These are phyloP conservation scores for Fusarium lateritium DNA, from an alignment of 2,329 filamentous ascomycete species.

Conservation along the genomic window DNA sequence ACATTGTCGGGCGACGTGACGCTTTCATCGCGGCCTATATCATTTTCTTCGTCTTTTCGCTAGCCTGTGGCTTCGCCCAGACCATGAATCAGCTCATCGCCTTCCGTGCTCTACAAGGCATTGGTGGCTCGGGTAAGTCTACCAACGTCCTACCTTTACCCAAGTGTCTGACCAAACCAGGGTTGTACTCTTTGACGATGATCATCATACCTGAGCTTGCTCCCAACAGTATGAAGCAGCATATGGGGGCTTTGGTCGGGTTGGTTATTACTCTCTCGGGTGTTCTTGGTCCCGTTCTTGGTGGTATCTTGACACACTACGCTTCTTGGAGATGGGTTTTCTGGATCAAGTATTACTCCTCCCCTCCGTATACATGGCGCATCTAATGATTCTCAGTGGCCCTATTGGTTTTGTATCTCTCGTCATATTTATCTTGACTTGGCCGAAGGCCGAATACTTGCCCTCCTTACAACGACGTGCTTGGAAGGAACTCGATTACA, in stretches of 20 bases:
- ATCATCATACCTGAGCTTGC: conserved; percentile 67
- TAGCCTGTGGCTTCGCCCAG: conserved; percentile 63
- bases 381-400: conserved; percentile 55
- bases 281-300: conserved; percentile 66
- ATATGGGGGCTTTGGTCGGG: conserved; percentile 65
- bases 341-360: conserved; percentile 67
- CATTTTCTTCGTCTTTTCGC: conserved; percentile 70
- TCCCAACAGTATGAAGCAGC: conserved; percentile 57
- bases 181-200: conserved; percentile 70
- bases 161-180: conserved; percentile 44
- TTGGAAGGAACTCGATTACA: conserved; percentile 67
- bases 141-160: not conserved
- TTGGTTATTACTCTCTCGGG: conserved; percentile 64
- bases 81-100: conserved; percentile 61
- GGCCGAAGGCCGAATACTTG: conserved; percentile 63
- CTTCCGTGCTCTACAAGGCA: conserved; percentile 65
- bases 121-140: conserved; percentile 64
- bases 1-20: conserved; percentile 67
- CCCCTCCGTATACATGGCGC: not conserved
- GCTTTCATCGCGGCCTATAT: conserved; percentile 66
- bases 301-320: conserved; percentile 66
- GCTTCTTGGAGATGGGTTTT: conserved; percentile 69
- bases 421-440: conserved; percentile 63
- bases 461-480: conserved; percentile 56
- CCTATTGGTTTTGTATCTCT: conserved; percentile 65